phyloP scores from a whole-genome alignment of 1,139 yeast genomes.

The Nakaseomyces bracarensis region DNA sequence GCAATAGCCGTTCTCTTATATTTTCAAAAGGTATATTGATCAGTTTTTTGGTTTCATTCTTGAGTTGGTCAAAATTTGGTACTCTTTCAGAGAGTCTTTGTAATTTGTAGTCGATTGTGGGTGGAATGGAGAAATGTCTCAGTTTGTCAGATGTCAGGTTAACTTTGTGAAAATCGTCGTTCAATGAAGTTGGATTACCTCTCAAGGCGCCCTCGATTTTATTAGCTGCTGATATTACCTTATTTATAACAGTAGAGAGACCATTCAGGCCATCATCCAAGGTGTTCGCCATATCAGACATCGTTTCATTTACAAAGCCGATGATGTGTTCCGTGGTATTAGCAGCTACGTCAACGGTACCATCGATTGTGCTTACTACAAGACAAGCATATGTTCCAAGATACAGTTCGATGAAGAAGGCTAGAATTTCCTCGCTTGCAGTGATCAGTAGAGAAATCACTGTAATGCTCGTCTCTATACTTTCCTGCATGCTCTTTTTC shows the following conservation, averaged over 20 bases:
- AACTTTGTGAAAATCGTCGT: constrained; percentile 37
- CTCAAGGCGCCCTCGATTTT: constrained; percentile 47
- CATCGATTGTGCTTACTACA: constrained; percentile 61
- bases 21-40: constrained; percentile 47
- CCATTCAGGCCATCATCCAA: constrained; percentile 56
- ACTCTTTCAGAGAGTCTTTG: constrained; percentile 40
- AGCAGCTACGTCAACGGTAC: constrained; percentile 63
- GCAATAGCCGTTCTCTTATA: constrained; percentile 38
- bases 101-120: constrained; percentile 47
- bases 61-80: constrained; percentile 52
- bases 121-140: constrained; percentile 54
- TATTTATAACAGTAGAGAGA: constrained; percentile 45
- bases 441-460: constrained; percentile 40
- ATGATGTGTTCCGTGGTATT: constrained; percentile 63
- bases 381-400: constrained; percentile 85
- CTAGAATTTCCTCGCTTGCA: constrained; percentile 50
- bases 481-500: constrained; percentile 38
- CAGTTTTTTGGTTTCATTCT: constrained; percentile 40
- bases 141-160: constrained; percentile 52
- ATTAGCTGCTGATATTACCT: constrained; percentile 38
- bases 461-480: constrained; percentile 39
- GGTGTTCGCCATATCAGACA: constrained; percentile 46
- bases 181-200: constrained; percentile 35
- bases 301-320: constrained; percentile 50
- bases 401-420: constrained; percentile 61